These are phyloP conservation scores for Solanum appendiculatum DNA, from an alignment of 257 asterid species.

Conservation along the genomic window DNA sequence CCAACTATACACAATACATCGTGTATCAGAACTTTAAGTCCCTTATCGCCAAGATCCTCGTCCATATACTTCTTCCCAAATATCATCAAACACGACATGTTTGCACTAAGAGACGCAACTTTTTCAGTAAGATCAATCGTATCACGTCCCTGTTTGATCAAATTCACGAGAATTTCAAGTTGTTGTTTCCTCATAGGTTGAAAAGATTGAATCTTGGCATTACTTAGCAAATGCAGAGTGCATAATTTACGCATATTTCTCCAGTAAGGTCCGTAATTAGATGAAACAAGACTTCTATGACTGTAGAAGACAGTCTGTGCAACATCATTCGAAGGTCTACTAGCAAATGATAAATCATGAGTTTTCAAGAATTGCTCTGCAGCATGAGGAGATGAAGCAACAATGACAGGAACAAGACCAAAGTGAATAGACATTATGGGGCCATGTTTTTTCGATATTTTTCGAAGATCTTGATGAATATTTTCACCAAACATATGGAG, in stretches of 20 bases:
- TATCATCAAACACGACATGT: neutral
- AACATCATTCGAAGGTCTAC: neutral
- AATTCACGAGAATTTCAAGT: neutral
- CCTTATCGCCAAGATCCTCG: neutral
- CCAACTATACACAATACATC: neutral
- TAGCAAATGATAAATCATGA: neutral
- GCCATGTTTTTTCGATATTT: neutral
- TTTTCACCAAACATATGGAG: neutral
- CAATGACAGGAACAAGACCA: neutral
- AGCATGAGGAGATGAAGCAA: neutral
- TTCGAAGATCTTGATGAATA: neutral
- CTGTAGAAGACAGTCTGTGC: neutral
- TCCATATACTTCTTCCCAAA: neutral
- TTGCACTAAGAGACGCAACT: neutral
- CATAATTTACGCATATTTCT: neutral
- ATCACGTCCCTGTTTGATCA: neutral
- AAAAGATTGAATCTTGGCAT: neutral
- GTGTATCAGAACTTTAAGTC: neutral
- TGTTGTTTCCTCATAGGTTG: conserved; percentile 4
- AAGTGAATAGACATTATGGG: neutral
- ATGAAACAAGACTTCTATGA: neutral
- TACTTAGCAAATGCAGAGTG: neutral
- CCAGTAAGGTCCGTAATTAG: conserved; percentile 7
- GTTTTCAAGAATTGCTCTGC: conserved; percentile 6
- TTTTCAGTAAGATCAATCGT: neutral